Evolutionary conservation across 345 rosid genomes (phyloP).

Genomic region (Citrus sinensis): DVS_A1.0 CM039162.1:28495501-28496000

Average conservation of each 20-base stretch:
- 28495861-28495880: not conserved
- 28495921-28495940: not conserved
- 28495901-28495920: not conserved
- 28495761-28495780: not conserved
- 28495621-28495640: constrained; percentile 78
- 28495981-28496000: too few species aligned
- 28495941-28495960: not conserved
- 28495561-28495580: not conserved
- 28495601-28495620: constrained; percentile 73
- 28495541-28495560: not conserved
- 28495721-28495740: not conserved
- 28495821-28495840: not conserved
- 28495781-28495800: not conserved
- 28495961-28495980: not conserved
- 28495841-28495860: not conserved
- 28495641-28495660: constrained; percentile 93
- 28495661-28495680: constrained; percentile 95
- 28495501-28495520: not conserved
- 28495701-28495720: constrained; percentile 8
- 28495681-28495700: constrained; percentile 33
- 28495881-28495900: not conserved
- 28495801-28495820: not conserved
- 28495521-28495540: not conserved
- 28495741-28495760: not conserved
- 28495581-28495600: constrained; percentile 30